A percentile compares a stretch with the other conserved stretches of the same genome.
phyloP scores from a whole-genome alignment of 352 stramenopile genomes.

The Phytopythium mirpurense region DNA sequence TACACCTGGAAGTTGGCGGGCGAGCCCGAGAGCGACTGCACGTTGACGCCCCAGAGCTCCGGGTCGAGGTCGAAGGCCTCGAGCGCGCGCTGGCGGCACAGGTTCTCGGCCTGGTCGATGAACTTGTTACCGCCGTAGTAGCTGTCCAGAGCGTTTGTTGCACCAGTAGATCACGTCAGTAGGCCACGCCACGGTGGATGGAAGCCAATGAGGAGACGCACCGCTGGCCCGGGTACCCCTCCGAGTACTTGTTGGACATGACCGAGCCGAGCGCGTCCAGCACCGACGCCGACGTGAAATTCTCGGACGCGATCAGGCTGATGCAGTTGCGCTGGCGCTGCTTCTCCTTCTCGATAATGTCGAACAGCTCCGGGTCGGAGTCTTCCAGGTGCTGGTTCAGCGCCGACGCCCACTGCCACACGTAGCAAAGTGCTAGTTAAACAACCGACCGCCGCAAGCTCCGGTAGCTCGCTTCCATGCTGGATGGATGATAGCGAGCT shows the following conservation, averaged over 20 bases:
- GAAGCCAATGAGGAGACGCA: no score
- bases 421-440: no score
- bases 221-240: slow-evolving; percentile 93
- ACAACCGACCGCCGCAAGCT: no score
- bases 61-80: slow-evolving; percentile 96
- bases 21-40: slow-evolving; percentile 97
- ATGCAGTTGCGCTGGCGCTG: slow-evolving; percentile 96
- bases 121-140: slow-evolving; percentile 99
- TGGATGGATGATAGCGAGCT: no score
- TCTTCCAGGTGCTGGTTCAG: slow-evolving; percentile 88
- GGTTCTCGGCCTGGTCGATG: slow-evolving; percentile 97
- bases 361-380: slow-evolving; percentile 90
- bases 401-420: slow-evolving; percentile 44
- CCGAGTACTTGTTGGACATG: slow-evolving; percentile 99
- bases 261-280: slow-evolving; percentile 97
- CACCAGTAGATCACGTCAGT: no score
- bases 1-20: slow-evolving; percentile 99
- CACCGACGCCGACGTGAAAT: slow-evolving; percentile 98
- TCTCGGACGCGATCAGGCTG: slow-evolving; percentile 99
- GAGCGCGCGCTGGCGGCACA: slow-evolving; percentile 97
- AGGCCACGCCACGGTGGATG: no score
- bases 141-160: no score
- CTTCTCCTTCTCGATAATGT: slow-evolving; percentile 98
- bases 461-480: no score
- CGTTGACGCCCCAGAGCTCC: slow-evolving; percentile 95